phyloP scores from a whole-genome alignment of 208 protist species.

The Trichomonas vaginalis region DNA sequence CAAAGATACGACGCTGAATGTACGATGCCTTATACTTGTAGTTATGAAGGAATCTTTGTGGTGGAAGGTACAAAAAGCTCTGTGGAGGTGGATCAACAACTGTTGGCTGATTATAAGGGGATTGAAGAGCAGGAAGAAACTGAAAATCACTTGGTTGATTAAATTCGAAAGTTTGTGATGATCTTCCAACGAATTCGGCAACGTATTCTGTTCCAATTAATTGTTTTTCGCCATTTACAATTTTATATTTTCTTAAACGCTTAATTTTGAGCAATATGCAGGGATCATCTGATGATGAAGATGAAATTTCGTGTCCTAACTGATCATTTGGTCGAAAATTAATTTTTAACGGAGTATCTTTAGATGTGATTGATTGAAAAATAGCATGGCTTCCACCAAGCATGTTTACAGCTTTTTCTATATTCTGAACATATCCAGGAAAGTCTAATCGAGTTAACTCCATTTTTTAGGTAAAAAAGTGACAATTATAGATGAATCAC shows the following conservation, averaged over 20 bases:
- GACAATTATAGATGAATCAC: too few species aligned
- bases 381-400: background rate
- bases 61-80: background rate
- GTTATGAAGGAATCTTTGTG: background rate
- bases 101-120: background rate
- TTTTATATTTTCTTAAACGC: background rate
- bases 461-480: background rate
- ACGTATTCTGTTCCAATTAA: background rate
- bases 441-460: background rate
- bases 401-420: background rate
- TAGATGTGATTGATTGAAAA: background rate
- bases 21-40: background rate
- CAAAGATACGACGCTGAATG: background rate
- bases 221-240: background rate
- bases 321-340: background rate
- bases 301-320: background rate
- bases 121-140: background rate
- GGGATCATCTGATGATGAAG: background rate
- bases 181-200: background rate
- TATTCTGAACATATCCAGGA: background rate
- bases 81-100: background rate
- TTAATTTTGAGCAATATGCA: background rate
- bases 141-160: background rate
- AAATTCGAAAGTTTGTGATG: background rate
- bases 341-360: background rate